Evolutionary conservation across 2,329 filamentous ascomycete genomes (phyloP).

Genomic region (Fusarium verticillioides): DNA sequence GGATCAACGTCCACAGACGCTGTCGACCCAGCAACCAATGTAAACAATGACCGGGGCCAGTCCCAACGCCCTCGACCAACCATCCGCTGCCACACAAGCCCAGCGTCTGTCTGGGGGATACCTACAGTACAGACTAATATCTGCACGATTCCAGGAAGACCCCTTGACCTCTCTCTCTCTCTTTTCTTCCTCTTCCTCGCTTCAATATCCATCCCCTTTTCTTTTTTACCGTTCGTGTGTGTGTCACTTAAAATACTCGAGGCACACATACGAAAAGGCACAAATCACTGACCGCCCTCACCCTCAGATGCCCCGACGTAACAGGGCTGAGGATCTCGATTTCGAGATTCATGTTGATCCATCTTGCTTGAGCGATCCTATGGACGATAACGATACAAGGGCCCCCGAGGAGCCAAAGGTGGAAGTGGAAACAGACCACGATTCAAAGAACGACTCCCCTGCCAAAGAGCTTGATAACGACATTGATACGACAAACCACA

Average conservation of each 20-base stretch:
- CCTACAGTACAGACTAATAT: slow-evolving; percentile 25
- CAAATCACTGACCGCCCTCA: slow-evolving; percentile 6
- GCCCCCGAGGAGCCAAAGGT: slow-evolving; percentile 35
- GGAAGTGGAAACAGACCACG: slow-evolving; percentile 22
- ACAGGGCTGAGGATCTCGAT: slow-evolving; percentile 51
- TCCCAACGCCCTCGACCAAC: slow-evolving; percentile 45
- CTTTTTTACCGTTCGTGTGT: slow-evolving; percentile 23
- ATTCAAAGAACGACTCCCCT: slow-evolving; percentile 26
- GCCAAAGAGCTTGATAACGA: slow-evolving; percentile 16
- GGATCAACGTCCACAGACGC: slow-evolving; percentile 18
- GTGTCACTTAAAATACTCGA: slow-evolving; percentile 30
- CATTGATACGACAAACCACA: slow-evolving; percentile 13
- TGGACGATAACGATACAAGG: slow-evolving; percentile 50
- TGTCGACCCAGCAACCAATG: slow-evolving; percentile 50
- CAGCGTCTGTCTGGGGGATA: neutral
- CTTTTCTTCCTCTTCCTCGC: slow-evolving; percentile 5
- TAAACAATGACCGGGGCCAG: slow-evolving; percentile 49
- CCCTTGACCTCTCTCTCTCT: slow-evolving; percentile 8
- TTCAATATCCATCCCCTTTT: slow-evolving; percentile 15
- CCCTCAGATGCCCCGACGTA: slow-evolving; percentile 46
- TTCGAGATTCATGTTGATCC: slow-evolving; percentile 62
- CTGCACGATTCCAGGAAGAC: slow-evolving; percentile 41
- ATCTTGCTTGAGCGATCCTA: slow-evolving; percentile 56
- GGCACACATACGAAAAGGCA: slow-evolving; percentile 26
- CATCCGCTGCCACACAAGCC: slow-evolving; percentile 44